Evolutionary conservation across 805 yeast species (phyloP).

Genomic region (Nakazawaea ernobii): DNA sequence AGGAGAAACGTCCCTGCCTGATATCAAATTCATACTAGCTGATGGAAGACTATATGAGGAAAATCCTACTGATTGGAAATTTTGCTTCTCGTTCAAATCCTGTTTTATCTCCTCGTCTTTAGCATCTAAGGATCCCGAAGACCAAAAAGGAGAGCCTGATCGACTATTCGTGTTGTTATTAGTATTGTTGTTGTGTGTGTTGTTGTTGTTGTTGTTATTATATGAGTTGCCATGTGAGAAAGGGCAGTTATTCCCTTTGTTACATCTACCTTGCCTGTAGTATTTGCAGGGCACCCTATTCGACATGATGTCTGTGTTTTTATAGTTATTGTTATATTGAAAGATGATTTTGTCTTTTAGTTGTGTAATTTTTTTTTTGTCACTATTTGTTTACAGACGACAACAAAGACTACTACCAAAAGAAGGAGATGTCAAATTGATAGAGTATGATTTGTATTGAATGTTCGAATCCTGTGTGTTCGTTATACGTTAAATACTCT

Average conservation of each 20-base stretch:
- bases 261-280: constrained; percentile 37
- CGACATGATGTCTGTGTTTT: constrained; percentile 14
- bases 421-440: background rate
- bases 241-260: constrained; percentile 36
- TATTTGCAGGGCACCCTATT: constrained; percentile 35
- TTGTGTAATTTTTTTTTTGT: background rate
- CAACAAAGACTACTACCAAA: background rate
- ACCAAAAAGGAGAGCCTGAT: constrained; percentile 16
- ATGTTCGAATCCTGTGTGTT: constrained; percentile 61
- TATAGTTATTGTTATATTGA: background rate
- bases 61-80: constrained; percentile 27
- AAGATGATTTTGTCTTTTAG: background rate
- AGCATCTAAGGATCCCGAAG: constrained; percentile 16
- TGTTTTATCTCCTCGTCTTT: constrained; percentile 23
- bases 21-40: constrained; percentile 41
- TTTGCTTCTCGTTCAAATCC: constrained; percentile 16
- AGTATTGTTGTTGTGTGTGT: constrained; percentile 7
- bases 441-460: constrained; percentile 78
- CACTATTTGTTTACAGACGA: background rate
- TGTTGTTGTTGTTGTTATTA: constrained; percentile 6
- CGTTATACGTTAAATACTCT: constrained; percentile 68
- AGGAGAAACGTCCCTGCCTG: constrained; percentile 45
- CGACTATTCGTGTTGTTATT: constrained; percentile 1
- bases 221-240: constrained; percentile 32
- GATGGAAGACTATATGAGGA: constrained; percentile 46